phyloP scores from a whole-genome alignment of 257 asterid genomes.

The Echium plantagineum region DNA sequence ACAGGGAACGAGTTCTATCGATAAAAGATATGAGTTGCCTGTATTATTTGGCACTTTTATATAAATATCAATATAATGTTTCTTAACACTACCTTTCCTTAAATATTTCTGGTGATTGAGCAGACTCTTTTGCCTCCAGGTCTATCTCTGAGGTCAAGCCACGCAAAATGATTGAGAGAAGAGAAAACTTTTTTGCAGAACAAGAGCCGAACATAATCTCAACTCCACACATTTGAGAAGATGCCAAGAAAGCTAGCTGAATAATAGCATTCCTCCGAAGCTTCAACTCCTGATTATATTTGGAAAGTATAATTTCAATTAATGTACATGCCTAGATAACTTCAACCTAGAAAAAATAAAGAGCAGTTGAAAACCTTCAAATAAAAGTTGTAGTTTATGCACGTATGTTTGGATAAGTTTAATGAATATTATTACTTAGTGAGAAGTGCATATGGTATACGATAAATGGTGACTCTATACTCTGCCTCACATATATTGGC shows the following conservation, averaged over 20 bases:
- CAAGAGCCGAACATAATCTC: constrained; percentile 42
- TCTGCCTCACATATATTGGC: not conserved
- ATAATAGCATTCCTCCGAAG: constrained; percentile 66
- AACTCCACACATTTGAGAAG: constrained; percentile 56
- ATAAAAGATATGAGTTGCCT: not conserved
- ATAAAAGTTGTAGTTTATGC: not conserved
- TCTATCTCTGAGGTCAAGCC: constrained; percentile 61
- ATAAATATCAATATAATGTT: not conserved
- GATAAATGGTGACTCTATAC: not conserved
- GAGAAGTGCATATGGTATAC: not conserved
- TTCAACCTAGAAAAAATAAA: not conserved
- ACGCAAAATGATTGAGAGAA: constrained; percentile 54
- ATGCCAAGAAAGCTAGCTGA: constrained; percentile 79
- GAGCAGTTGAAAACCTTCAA: not conserved
- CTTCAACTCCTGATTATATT: constrained; percentile 63
- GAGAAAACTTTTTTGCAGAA: constrained; percentile 41
- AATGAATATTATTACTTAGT: not conserved
- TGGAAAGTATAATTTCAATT: constrained; percentile 4
- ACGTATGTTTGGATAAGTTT: not conserved
- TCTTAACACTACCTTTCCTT: constrained; percentile 49
- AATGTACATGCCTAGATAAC: not conserved
- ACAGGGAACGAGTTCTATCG: no score
- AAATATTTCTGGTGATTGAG: constrained; percentile 32
- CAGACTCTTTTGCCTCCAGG: constrained; percentile 38
- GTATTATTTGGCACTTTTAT: not conserved